Conservation (phyloP, 1,139 yeast species). For the Pichia sp. region DNA sequence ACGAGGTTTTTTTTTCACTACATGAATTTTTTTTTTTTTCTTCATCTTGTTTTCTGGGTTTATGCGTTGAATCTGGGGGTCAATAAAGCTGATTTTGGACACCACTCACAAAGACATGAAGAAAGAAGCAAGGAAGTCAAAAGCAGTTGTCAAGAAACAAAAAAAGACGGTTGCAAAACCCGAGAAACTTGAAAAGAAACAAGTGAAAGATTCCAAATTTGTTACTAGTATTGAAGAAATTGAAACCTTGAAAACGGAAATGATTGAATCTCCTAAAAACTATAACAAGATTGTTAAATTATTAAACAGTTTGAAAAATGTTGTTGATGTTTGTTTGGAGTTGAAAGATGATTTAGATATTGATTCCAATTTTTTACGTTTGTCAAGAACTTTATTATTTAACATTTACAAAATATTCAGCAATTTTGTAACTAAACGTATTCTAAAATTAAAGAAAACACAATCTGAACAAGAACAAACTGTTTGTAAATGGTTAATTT, state of each 20-base stretch:
- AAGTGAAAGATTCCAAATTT: too few relatives aligned
- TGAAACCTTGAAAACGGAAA: constrained; percentile 32
- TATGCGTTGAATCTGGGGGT: too few relatives aligned
- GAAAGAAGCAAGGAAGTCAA: constrained; percentile 1
- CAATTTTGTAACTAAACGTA: constrained; percentile 34
- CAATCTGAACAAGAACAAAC: constrained; percentile 41
- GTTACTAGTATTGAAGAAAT: constrained; percentile 32
- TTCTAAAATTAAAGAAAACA: constrained; percentile 29
- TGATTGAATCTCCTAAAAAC: constrained; percentile 38
- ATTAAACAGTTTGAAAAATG: constrained; percentile 34
- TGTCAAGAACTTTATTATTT: constrained; percentile 46
- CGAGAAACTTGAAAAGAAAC: constrained; percentile 15
- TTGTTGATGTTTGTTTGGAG: too few relatives aligned
- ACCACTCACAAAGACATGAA: neutral
- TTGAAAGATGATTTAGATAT: constrained; percentile 27
- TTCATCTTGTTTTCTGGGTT: neutral
- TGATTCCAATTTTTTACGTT: constrained; percentile 26
- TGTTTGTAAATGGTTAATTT: constrained; percentile 57
- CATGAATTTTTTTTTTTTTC: neutral
- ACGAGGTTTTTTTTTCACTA: neutral
- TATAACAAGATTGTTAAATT: constrained; percentile 50
- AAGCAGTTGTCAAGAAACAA: neutral
- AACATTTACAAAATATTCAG: constrained; percentile 54
- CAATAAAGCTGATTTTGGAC: neutral
- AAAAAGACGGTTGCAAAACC: neutral